Base-by-base conservation (phyloP, 257 asterid genomes). In the Paraleonurus japonicus region DNA sequence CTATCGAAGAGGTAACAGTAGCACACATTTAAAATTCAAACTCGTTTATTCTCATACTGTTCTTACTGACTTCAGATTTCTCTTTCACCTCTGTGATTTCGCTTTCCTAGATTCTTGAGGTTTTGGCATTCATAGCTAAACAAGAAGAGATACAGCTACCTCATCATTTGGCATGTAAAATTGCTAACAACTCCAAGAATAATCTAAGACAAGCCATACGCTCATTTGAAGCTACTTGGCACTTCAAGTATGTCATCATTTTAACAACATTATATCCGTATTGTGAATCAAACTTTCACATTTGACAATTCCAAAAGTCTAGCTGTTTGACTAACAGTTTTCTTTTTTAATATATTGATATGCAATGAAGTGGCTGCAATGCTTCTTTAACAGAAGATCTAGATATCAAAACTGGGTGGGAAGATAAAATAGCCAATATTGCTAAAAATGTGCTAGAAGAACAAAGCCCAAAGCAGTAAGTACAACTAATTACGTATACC, bases 401-500 rank as follows among this genome's bases (percentile, higher is more conserved):
- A 73, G 88, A 78, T 72, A 87, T 89, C 79, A 83, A 84, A 85
- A 85, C 86, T 2, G 96, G 97, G 19, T 91, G 97, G 96, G 97
- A 91, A 84, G 90, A 89, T 57, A 87, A 87, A 77, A 87, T 91
- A 43, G 92, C 90, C 9, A 73, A 80, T 33, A 85, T 89, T 60
- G 97, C 97, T 16, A 86, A 55, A 70, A 85, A 78, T 41, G 88
- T 91, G 65, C 81, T 91, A 64, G 82, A 84, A 67, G 92, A 91
- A 75, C 97, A 91, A 81, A 91, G 92, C 83, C 96, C 97, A 70
- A 84, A 64, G 81, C 96, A 87, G 97, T 91, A 77, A 85, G 96
- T 78, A 48, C 30, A 53, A 54, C 22, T n/a, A 12, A 27, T 7
- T 26, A 5, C 28, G 12, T 15, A 57, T 53, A 45, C 51, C 37